Evolutionary conservation across 2,329 filamentous ascomycete genomes (phyloP).

Genomic region (Juglanconis sp.): DNA sequence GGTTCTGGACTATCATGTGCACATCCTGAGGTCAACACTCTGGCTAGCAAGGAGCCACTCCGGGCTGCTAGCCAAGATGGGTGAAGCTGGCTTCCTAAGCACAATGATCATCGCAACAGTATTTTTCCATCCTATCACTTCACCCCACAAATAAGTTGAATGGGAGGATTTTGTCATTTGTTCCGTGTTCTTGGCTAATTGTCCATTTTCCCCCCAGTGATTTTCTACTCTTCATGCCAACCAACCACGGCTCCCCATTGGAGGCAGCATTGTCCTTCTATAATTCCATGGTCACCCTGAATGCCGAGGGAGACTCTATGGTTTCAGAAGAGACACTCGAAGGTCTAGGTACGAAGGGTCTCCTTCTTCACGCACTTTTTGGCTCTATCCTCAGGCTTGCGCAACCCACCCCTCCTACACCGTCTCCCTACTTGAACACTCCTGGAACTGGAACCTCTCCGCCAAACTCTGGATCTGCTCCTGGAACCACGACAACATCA

Average conservation of each 20-base stretch:
- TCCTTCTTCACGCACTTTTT: constrained; percentile 71
- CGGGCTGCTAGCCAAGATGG: too few relatives aligned
- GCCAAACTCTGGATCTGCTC: constrained; percentile 1
- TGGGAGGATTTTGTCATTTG: not conserved
- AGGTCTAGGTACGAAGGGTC: constrained; percentile 84
- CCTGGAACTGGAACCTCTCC: not conserved
- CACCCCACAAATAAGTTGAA: not conserved
- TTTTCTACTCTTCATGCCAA: constrained; percentile 86
- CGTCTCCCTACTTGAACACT: constrained; percentile 15
- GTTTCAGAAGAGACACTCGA: constrained; percentile 88
- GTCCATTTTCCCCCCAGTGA: constrained; percentile 53
- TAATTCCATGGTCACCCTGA: constrained; percentile 82
- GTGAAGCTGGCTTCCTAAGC: too few relatives aligned
- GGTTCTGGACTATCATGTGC: not conserved
- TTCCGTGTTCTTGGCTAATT: not conserved
- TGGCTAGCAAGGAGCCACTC: too few relatives aligned
- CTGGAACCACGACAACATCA: constrained; percentile 4
- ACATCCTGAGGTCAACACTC: not conserved
- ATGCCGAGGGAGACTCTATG: constrained; percentile 88
- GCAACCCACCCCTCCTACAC: constrained; percentile 25
- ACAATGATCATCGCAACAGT: too few relatives aligned
- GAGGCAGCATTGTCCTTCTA: constrained; percentile 88
- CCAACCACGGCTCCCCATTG: constrained; percentile 63
- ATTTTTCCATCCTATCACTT: not conserved
- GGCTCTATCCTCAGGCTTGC: constrained; percentile 71